A percentile compares a stretch with the other conserved stretches of the same genome.
Evolutionary conservation across 1,139 yeast genomes (phyloP).

Genomic region (Hyphopichia wangnamkhiaoensis): DNA sequence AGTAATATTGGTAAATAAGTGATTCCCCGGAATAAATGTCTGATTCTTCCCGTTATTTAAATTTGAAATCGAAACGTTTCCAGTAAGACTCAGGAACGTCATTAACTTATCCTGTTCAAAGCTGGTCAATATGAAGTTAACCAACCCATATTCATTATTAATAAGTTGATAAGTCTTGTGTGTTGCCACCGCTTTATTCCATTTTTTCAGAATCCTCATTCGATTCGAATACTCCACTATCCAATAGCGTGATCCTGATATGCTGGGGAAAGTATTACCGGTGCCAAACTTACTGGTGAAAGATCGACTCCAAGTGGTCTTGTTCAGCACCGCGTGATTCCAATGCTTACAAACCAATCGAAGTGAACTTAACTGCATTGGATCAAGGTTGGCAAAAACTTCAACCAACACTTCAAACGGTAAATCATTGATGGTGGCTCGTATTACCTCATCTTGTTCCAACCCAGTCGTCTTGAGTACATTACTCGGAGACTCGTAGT

Average conservation of each 20-base stretch:
- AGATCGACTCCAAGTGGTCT: constrained; percentile 61
- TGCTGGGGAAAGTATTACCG: constrained; percentile 50
- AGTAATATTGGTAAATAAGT: constrained; percentile 19
- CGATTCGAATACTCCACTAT: constrained; percentile 57
- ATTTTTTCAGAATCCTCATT: constrained; percentile 40
- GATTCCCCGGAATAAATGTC: constrained; percentile 39
- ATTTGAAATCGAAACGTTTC: constrained; percentile 40
- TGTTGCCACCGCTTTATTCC: constrained; percentile 50
- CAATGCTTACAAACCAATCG: constrained; percentile 58
- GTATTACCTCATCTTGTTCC: too few species aligned
- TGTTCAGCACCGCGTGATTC: constrained; percentile 53
- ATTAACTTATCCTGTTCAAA: constrained; percentile 40
- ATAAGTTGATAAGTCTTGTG: constrained; percentile 34
- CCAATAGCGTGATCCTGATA: constrained; percentile 55
- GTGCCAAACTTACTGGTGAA: constrained; percentile 50
- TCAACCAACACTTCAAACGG: constrained; percentile 62
- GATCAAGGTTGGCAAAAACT: constrained; percentile 58
- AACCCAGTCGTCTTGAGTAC: too few species aligned
- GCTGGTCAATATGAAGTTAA: constrained; percentile 33
- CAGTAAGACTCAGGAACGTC: constrained; percentile 32
- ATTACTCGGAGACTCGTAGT: too few species aligned
- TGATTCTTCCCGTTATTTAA: constrained; percentile 44
- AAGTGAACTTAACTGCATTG: constrained; percentile 49
- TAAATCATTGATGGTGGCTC: constrained; percentile 33
- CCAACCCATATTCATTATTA: constrained; percentile 26